phyloP scores from a whole-genome alignment of 805 yeast genomes.

The Metahyphopichia silvanorum region DNA sequence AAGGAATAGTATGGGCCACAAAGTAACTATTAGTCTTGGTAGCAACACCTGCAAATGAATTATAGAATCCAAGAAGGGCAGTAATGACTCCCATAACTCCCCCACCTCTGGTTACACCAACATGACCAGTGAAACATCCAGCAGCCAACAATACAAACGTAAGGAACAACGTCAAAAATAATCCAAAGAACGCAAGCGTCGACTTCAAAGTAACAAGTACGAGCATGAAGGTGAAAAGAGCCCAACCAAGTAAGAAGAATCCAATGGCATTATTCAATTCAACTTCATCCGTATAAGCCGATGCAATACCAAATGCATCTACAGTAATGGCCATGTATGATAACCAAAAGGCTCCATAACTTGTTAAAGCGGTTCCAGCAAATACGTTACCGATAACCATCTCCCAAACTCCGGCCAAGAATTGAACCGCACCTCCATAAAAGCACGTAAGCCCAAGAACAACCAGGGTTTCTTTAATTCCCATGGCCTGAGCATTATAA shows the following conservation, averaged over 20 bases:
- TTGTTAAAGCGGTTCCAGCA: conserved; percentile 64
- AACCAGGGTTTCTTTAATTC: conserved; percentile 48
- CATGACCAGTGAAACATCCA: conserved; percentile 28
- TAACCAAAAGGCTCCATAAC: conserved; percentile 45
- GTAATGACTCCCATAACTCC: conserved; percentile 42
- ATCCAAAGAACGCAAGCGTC: conserved; percentile 31
- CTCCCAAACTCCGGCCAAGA: conserved; percentile 69
- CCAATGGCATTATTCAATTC: conserved; percentile 31
- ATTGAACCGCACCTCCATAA: conserved; percentile 62
- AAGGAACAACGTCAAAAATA: conserved; percentile 27
- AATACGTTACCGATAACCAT: conserved; percentile 61
- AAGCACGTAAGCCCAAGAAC: conserved; percentile 60
- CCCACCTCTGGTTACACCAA: conserved; percentile 31
- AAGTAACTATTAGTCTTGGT: conserved; percentile 32
- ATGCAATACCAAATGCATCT: conserved; percentile 28
- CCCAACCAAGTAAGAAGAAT: conserved; percentile 39
- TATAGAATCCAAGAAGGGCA: conserved; percentile 37
- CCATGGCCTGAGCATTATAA: conserved; percentile 56
- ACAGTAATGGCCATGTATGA: conserved; percentile 28
- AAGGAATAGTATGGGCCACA: conserved; percentile 24
- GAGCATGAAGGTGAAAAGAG: conserved; percentile 37
- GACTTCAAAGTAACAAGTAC: conserved; percentile 34
- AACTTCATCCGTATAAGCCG: conserved; percentile 25
- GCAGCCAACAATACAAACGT: conserved; percentile 35
- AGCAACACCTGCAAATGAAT: conserved; percentile 40